These are phyloP conservation scores for Lycium ferocissimum DNA, from an alignment of 257 asterid genomes.

Conservation along the genomic window DNA sequence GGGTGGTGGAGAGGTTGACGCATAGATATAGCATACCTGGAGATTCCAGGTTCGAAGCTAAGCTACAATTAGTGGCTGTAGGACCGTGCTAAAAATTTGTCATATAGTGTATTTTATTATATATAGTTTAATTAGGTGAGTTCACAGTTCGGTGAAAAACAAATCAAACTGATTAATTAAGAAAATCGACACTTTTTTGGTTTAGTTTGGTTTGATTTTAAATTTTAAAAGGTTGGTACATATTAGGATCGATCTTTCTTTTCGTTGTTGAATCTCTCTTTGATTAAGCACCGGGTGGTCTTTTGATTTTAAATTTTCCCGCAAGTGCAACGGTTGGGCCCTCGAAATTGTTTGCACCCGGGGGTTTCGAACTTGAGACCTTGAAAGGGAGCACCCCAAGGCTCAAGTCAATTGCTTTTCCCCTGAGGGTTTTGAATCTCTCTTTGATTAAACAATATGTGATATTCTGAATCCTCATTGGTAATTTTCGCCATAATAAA, in stretches of 20 bases:
- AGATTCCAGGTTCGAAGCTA: neutral
- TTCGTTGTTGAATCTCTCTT: neutral
- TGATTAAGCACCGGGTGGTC: too few species aligned
- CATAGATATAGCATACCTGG: neutral
- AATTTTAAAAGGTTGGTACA: neutral
- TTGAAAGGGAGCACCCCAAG: too few species aligned
- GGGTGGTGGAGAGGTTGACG: neutral
- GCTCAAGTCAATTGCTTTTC: too few species aligned
- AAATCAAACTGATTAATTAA: neutral
- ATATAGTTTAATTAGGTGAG: neutral
- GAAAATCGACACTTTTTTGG: neutral
- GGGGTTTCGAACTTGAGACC: too few species aligned
- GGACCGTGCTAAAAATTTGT: neutral
- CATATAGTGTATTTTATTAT: neutral
- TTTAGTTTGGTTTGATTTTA: neutral
- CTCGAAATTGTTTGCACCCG: too few species aligned
- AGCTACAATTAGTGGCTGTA: conserved; percentile 1
- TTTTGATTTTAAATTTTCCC: too few species aligned
- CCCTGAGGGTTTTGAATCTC: too few species aligned
- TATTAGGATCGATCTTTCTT: neutral
- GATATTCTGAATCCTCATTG: neutral
- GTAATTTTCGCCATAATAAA: neutral
- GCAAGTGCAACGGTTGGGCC: too few species aligned
- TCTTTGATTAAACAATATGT: neutral
- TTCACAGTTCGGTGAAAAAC: neutral